phyloP scores from a whole-genome alignment of 2,329 filamentous ascomycete genomes.

The Didymella glomerata region DNA sequence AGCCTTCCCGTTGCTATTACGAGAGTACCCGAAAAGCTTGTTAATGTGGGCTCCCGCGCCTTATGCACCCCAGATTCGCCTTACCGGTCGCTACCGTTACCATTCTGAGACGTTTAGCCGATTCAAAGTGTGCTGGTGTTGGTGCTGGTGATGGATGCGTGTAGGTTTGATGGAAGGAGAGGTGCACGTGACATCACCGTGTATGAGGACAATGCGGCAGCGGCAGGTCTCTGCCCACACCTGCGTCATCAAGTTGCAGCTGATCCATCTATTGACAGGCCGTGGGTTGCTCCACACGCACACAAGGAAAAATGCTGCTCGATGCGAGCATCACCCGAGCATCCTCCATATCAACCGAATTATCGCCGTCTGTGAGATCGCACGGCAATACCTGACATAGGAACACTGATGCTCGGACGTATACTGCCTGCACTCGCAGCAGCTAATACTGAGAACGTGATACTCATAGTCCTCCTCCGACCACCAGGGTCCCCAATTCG shows the following conservation, averaged over 20 bases:
- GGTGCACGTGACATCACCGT: neutral
- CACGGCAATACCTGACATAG: neutral
- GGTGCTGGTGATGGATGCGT: neutral
- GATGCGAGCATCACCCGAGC: neutral
- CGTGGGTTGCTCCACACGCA: neutral
- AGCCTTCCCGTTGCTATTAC: conserved; percentile 6
- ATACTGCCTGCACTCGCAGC: no score
- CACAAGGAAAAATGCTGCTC: neutral
- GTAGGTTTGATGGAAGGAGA: neutral
- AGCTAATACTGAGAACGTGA: no score
- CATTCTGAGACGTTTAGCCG: neutral
- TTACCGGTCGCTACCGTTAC: neutral
- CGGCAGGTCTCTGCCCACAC: neutral
- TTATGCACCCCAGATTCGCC: conserved; percentile 9
- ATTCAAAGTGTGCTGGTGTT: neutral
- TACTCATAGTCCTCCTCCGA: no score
- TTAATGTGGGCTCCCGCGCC: neutral
- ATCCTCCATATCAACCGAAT: neutral
- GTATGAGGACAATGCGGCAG: no score
- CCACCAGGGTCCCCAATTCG: no score
- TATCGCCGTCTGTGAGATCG: neutral
- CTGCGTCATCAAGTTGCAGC: no score
- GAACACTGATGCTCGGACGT: no score
- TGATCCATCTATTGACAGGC: neutral
- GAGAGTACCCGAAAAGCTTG: conserved; percentile 18